These are phyloP conservation scores for Lanzia echinophila DNA, from an alignment of 2,329 filamentous ascomycete species.

Conservation along the genomic window DNA sequence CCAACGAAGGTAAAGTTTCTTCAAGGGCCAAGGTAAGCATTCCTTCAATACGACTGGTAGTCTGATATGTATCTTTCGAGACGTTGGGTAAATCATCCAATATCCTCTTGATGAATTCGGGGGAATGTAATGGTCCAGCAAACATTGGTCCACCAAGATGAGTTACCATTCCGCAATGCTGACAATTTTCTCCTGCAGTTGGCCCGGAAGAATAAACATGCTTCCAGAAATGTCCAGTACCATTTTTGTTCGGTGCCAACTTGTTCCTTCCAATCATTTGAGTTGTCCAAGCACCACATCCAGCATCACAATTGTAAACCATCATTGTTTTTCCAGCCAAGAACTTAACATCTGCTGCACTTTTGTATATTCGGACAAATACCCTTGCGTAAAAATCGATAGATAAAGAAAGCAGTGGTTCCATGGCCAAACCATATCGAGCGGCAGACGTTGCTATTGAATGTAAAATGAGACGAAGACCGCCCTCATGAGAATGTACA, in stretches of 20 bases:
- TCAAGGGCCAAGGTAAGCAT: conserved; percentile 88
- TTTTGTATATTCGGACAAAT: conserved; percentile 76
- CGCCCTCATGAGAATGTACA: conserved; percentile 79
- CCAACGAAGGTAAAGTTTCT: conserved; percentile 41
- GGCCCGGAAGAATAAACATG: conserved; percentile 69
- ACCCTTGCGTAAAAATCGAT: conserved; percentile 94
- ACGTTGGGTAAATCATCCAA: conserved; percentile 63
- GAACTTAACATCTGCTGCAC: conserved; percentile 83
- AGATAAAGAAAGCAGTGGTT: conserved; percentile 84
- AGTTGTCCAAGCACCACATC: conserved; percentile 86
- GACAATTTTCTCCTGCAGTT: conserved; percentile 57
- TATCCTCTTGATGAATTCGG: conserved; percentile 73
- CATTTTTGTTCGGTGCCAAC: conserved; percentile 61
- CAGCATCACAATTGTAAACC: conserved; percentile 82
- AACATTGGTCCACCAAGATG: conserved; percentile 95
- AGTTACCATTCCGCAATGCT: conserved; percentile 79
- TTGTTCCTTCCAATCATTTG: conserved; percentile 71
- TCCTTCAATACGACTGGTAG: conserved; percentile 73
- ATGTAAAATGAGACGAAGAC: conserved; percentile 78
- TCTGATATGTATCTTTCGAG: conserved; percentile 67
- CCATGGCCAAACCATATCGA: conserved; percentile 79
- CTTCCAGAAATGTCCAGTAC: conserved; percentile 66
- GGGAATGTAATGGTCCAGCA: conserved; percentile 79
- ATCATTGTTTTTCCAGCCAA: conserved; percentile 87
- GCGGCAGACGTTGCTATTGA: conserved; percentile 73